Percentiles rank a stretch among this genome's conserved stretches.
These are phyloP conservation scores for Chlorella sp. DNA, from an alignment of 139 green algal species.

Conservation along the genomic window DNA sequence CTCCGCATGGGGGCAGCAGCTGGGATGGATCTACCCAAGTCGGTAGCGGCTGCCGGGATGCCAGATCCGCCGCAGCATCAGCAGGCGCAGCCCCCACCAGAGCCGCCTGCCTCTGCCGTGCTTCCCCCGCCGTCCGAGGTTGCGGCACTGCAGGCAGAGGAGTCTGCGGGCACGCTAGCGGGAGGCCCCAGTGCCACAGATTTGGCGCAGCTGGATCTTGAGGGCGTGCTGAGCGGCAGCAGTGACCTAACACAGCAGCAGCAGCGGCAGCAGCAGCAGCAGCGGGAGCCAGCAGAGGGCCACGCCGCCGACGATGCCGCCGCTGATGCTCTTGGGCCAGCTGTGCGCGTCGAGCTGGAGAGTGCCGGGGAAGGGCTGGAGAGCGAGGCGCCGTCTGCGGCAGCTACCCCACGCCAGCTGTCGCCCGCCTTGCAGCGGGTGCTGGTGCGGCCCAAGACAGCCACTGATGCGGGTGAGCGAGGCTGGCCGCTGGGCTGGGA, in stretches of 20 bases:
- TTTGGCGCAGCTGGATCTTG: background rate
- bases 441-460: background rate
- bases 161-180: background rate
- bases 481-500: background rate
- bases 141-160: background rate
- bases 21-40: constrained; percentile 7
- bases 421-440: background rate
- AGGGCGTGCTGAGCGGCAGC: background rate
- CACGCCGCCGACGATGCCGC: background rate
- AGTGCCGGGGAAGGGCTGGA: background rate
- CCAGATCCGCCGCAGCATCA: background rate
- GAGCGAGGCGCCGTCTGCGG: background rate
- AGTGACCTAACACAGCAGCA: background rate
- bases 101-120: background rate
- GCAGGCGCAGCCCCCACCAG: background rate
- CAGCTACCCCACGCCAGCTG: background rate
- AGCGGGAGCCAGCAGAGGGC: background rate
- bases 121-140: background rate
- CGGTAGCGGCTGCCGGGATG: background rate
- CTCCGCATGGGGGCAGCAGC: constrained; percentile 43
- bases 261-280: background rate
- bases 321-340: background rate
- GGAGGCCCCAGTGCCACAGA: background rate
- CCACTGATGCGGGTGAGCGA: background rate
- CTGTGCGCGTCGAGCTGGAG: background rate